Evolutionary conservation across 306 rosid species (phyloP).

Genomic region (Inga oerstediana): DNA sequence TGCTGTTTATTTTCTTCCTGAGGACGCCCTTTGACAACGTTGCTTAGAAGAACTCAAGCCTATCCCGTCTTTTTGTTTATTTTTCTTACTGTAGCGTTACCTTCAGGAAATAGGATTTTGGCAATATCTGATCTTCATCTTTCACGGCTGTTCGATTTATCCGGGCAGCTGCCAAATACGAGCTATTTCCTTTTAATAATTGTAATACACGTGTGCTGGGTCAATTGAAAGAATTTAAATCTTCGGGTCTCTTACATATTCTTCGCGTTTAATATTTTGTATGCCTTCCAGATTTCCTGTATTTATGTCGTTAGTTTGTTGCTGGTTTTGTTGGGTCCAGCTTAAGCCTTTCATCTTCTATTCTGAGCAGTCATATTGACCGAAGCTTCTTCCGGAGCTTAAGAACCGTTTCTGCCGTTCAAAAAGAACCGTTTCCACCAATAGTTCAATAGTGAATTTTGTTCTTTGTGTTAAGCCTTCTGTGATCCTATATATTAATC

Average conservation of each 20-base stretch:
- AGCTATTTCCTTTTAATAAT: conserved; percentile 13
- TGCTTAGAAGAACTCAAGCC: not conserved
- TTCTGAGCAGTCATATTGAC: conserved; percentile 33
- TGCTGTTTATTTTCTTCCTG: not conserved
- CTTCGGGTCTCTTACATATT: not conserved
- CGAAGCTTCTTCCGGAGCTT: conserved; percentile 20
- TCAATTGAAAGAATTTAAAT: conserved; percentile 36
- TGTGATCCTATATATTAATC: conserved; percentile 5
- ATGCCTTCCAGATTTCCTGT: not conserved
- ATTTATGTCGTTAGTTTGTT: conserved; percentile 16
- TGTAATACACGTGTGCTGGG: conserved; percentile 18
- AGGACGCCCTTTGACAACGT: conserved; percentile 1
- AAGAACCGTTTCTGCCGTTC: not conserved
- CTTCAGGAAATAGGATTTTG: not conserved
- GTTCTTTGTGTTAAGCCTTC: not conserved
- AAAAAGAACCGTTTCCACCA: conserved; percentile 6
- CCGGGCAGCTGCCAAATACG: conserved; percentile 17
- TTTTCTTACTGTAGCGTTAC: not conserved
- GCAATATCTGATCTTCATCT: conserved; percentile 14
- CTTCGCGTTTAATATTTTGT: not conserved
- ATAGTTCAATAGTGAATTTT: conserved; percentile 20
- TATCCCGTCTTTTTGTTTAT: conserved; percentile 12
- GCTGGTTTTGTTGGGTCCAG: conserved; percentile 27
- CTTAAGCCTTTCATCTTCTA: not conserved
- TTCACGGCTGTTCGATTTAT: not conserved